Conservation (phyloP, 306 rosid species). For the Spatholobus suberectus region DNA sequence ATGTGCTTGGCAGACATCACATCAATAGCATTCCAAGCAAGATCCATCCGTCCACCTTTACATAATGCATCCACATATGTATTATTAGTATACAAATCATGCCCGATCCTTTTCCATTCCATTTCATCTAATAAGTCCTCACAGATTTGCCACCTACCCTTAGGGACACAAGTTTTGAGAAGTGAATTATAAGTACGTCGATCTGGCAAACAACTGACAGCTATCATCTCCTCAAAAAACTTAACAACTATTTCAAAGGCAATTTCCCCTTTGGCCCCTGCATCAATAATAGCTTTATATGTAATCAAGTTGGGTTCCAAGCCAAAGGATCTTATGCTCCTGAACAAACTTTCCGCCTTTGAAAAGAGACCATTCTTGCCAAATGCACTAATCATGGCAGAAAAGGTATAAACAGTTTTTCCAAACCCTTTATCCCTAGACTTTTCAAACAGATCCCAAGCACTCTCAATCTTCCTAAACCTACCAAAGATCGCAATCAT, state of each 20-base stretch:
- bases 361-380: constrained; percentile 71
- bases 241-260: too few species aligned
- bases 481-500: constrained; percentile 88
- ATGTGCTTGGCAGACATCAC: constrained; percentile 64
- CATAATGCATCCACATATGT: too few species aligned
- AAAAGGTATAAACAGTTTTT: constrained; percentile 71
- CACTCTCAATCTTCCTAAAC: constrained; percentile 74
- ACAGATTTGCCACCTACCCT: constrained; percentile 82
- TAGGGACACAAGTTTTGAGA: constrained; percentile 74
- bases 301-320: constrained; percentile 81
- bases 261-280: too few species aligned
- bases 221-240: too few species aligned
- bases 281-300: constrained; percentile 82
- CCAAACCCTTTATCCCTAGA: constrained; percentile 73
- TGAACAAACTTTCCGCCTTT: constrained; percentile 61
- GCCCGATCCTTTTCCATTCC: constrained; percentile 65
- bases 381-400: constrained; percentile 79
- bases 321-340: constrained; percentile 65
- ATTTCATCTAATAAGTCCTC: constrained; percentile 65
- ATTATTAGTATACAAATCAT: constrained; percentile 76
- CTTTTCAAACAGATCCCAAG: constrained; percentile 58
- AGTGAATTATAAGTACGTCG: too few species aligned
- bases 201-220: too few species aligned
- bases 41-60: constrained; percentile 84
- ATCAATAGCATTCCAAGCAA: constrained; percentile 65